These are phyloP conservation scores for Melocanna baccifera DNA, from an alignment of 176 grass and related monocot genomes.

Conservation along the genomic window DNA sequence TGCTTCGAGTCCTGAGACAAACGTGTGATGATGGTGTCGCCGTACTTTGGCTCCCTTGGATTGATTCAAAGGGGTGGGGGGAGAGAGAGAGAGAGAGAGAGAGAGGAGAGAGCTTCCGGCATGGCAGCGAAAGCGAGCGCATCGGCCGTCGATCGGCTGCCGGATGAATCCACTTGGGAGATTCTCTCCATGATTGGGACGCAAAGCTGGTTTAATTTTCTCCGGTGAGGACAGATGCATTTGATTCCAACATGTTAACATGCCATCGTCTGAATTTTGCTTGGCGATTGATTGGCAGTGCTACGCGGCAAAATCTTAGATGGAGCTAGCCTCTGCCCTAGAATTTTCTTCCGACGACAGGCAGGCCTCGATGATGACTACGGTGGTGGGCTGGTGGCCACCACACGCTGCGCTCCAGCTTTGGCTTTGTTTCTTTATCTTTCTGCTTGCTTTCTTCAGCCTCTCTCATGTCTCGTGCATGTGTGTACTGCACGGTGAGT, in stretches of 20 bases:
- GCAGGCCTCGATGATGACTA: background rate
- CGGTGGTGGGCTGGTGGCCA: constrained; percentile 1
- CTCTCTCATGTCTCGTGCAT: constrained; percentile 20
- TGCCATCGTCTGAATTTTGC: background rate
- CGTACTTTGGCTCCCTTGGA: constrained; percentile 33
- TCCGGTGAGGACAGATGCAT: background rate
- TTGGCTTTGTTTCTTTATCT: constrained; percentile 29
- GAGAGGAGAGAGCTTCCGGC: background rate
- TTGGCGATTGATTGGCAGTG: background rate
- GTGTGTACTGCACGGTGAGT: constrained; percentile 3
- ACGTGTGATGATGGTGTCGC: constrained; percentile 55
- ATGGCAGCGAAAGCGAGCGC: constrained; percentile 20
- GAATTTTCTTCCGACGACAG: background rate
- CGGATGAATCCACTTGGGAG: constrained; percentile 16
- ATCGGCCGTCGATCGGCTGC: background rate
- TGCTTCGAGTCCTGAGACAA: constrained; percentile 35
- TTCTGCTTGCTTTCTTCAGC: background rate
- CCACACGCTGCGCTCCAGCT: constrained; percentile 45
- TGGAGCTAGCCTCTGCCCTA: no score
- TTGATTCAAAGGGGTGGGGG: constrained; percentile 20
- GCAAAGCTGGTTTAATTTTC: background rate
- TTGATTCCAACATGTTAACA: background rate
- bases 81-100: background rate
- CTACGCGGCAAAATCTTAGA: no score
- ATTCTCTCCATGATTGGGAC: constrained; percentile 14